Base-by-base conservation (phyloP, 2,329 filamentous ascomycete genomes). In the Trichoderma brevicompactum region DNA sequence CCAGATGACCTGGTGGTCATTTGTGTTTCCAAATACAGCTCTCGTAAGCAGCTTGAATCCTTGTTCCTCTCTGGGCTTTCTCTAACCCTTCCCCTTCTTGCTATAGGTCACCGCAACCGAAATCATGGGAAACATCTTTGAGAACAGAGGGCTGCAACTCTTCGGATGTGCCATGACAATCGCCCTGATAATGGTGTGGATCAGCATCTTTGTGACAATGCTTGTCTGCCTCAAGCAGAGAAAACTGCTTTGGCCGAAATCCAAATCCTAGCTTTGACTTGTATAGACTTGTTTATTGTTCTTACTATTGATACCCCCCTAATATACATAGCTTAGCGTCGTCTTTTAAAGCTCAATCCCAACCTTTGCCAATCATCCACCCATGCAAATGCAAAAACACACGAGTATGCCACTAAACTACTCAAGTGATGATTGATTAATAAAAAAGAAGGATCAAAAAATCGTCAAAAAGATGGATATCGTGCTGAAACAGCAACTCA, bases 1-100 rank as follows among this genome's bases (percentile, higher is more conserved):
- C 72, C 89, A 90, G 17, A 94, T 95, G 90, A 92, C 89, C 1
- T 96, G 91, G 88, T 95, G 89, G 77, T 91, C 87, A 3, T 94
- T 94, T 75, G 83, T 94, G 5, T 94, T 94, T 72, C 91, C 91
- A 2, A 92, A 94, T 70, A 94, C 91, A 0, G 90, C 89, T 0
- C 78, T 92, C 66, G 85, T 77, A 72, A 58, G 74, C 43, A 46
- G 15, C 34, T 38, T 34, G 5, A 19, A 10, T 40, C 17, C 36
- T 44, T 41, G 7, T 36, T 28, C 23, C 23, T 3, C 7, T 2
- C 6, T n/a, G 28, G 5, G 9, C 28, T 9, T 41, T n/a, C 15
- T 19, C 38, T 10, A 7, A 13, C 8, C 19, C 23, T 7, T 19
- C 9, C 5, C 7, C 3, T 12, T 15, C 13, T 32, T 17, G 4